These are phyloP conservation scores for Phytophthora ohioensis DNA, from an alignment of 352 stramenopile species.

Conservation along the genomic window DNA sequence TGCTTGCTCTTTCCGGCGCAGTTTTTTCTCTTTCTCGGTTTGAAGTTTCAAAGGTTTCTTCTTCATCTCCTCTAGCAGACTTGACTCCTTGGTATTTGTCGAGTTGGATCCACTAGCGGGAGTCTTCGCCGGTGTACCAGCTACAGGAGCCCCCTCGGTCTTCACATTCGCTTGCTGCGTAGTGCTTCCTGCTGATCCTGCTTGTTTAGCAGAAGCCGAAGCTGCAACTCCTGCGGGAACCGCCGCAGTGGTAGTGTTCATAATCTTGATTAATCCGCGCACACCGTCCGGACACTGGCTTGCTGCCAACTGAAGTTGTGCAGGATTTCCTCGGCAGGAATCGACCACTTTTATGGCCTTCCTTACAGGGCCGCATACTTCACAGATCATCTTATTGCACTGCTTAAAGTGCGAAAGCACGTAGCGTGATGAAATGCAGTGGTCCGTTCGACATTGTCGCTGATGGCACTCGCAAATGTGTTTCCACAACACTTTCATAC, in stretches of 20 bases:
- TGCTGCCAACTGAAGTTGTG: slow-evolving; percentile 74
- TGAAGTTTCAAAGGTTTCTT: slow-evolving; percentile 84
- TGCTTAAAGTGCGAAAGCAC: slow-evolving; percentile 92
- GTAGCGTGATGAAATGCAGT: slow-evolving; percentile 90
- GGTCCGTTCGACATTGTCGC: slow-evolving; percentile 85
- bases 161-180: slow-evolving; percentile 25
- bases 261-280: slow-evolving; percentile 88
- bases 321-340: slow-evolving; percentile 76
- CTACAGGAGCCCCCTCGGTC: slow-evolving; percentile 18
- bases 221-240: slow-evolving; percentile 3
- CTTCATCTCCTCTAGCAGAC: slow-evolving; percentile 53
- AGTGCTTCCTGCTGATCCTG: slow-evolving; percentile 14
- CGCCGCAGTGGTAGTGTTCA: slow-evolving; percentile 76
- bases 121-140: slow-evolving; percentile 7
- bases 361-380: slow-evolving; percentile 87
- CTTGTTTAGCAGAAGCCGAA: slow-evolving; percentile 43
- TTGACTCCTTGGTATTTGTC: slow-evolving; percentile 27
- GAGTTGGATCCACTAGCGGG: slow-evolving; percentile 3
- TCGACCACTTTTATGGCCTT: slow-evolving; percentile 91
- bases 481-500: slow-evolving; percentile 92
- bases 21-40: slow-evolving; percentile 90
- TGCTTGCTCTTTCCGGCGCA: slow-evolving; percentile 83
- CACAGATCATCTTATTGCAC: slow-evolving; percentile 93
- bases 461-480: slow-evolving; percentile 93
- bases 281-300: slow-evolving; percentile 81